A percentile compares a stretch with the other conserved stretches of the same genome.
These are phyloP conservation scores for Leptodermis oblonga DNA, from an alignment of 257 asterid genomes.

Conservation along the genomic window DNA sequence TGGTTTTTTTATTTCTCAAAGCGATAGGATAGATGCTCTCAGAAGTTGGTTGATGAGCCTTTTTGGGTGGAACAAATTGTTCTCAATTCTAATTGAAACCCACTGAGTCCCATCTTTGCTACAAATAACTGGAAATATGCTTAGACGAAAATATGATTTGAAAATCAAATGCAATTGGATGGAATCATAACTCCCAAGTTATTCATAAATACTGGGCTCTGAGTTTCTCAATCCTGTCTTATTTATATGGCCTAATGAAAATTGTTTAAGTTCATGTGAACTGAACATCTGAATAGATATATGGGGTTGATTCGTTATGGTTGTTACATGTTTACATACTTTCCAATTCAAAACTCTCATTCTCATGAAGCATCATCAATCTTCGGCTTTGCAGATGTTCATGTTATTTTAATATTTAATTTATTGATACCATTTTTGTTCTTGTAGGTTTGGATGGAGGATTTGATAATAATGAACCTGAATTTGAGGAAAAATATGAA, in stretches of 20 bases:
- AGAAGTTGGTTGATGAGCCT: not conserved
- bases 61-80: not conserved
- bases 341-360: not conserved
- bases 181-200: not conserved
- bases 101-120: not conserved
- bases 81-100: not conserved
- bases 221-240: not conserved
- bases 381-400: not conserved
- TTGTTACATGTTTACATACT: not conserved
- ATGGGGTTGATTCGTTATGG: not conserved
- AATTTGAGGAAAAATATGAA: slow-evolving; percentile 64
- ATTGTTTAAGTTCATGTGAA: not conserved
- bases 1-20: no score
- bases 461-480: slow-evolving; percentile 75
- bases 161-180: not conserved
- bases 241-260: not conserved
- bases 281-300: not conserved
- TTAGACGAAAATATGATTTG: no score
- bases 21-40: not conserved
- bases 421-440: slow-evolving; percentile 14
- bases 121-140: not conserved
- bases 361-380: not conserved
- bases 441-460: slow-evolving; percentile 84
- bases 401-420: not conserved
- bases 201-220: not conserved